phyloP scores from a whole-genome alignment of 2,329 filamentous ascomycete genomes.

The Colletotrichum sp. region DNA sequence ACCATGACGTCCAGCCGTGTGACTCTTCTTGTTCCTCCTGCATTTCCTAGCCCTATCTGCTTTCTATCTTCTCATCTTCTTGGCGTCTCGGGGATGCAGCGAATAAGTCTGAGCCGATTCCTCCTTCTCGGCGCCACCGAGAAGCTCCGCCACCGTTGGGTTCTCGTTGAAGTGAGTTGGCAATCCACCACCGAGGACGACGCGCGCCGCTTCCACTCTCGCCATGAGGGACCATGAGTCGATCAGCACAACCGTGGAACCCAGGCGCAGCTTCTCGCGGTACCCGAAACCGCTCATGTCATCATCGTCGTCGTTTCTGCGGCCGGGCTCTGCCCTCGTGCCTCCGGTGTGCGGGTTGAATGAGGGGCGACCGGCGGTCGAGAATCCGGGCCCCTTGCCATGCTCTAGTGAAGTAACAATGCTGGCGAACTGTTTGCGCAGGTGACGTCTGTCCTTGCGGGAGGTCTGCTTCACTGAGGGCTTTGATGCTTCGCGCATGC shows the following conservation, averaged over 20 bases:
- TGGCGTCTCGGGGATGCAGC: constrained; percentile 1
- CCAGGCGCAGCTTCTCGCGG: constrained; percentile 54
- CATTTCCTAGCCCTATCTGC: neutral
- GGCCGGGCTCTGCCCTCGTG: constrained; percentile 38
- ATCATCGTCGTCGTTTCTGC: constrained; percentile 38
- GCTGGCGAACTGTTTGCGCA: constrained; percentile 54
- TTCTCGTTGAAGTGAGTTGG: constrained; percentile 44
- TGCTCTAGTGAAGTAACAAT: constrained; percentile 60
- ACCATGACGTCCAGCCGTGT: neutral
- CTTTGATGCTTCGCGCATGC: constrained; percentile 52
- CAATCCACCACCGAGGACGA: constrained; percentile 51
- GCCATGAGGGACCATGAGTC: constrained; percentile 57
- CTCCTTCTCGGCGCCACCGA: constrained; percentile 36
- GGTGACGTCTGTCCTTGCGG: constrained; percentile 50
- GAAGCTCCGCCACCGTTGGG: constrained; percentile 38
- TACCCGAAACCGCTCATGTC: constrained; percentile 53
- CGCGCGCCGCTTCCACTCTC: constrained; percentile 52
- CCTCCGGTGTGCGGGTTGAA: constrained; percentile 48
- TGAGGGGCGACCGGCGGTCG: constrained; percentile 47
- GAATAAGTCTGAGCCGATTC: constrained; percentile 18
- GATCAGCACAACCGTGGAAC: constrained; percentile 48
- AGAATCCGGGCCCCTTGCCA: constrained; percentile 59
- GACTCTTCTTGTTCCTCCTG: neutral
- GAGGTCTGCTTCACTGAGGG: constrained; percentile 55
- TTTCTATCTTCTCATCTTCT: constrained; percentile 5